Conservation (phyloP, 768 basidiomycete species). For the Tulasnella sp. region DNA sequence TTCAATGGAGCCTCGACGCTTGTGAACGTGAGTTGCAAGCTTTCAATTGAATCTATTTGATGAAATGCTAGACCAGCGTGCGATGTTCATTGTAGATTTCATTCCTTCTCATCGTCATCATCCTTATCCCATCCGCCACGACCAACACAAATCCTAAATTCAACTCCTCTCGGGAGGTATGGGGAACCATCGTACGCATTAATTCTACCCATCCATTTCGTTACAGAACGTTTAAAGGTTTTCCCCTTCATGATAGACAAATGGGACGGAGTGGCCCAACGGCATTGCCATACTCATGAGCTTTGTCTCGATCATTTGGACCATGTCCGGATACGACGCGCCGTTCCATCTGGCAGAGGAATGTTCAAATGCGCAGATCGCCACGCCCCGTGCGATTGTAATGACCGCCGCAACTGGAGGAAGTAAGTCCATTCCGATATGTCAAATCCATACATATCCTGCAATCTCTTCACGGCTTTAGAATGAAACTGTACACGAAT, state of each 20-base stretch:
- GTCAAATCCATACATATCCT: not conserved
- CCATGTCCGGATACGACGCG: conserved; percentile 18
- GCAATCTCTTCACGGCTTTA: no score
- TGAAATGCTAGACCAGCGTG: no score
- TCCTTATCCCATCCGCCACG: conserved; percentile 5
- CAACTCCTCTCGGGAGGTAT: not conserved
- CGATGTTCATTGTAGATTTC: conserved; percentile 1
- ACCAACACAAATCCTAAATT: not conserved
- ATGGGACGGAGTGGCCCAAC: conserved; percentile 4
- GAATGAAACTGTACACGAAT: no score
- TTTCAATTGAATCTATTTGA: no score
- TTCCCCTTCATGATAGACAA: not conserved
- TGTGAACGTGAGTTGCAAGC: not conserved
- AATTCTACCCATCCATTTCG: no score
- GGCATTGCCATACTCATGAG: conserved; percentile 15
- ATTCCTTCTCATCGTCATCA: conserved; percentile 10
- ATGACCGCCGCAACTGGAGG: conserved; percentile 15
- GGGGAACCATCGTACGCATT: not conserved
- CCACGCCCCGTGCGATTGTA: conserved; percentile 16
- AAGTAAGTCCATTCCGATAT: not conserved
- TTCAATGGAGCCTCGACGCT: conserved; percentile 13
- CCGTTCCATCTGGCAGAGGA: conserved; percentile 18
- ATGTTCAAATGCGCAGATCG: conserved; percentile 16
- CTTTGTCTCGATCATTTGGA: conserved; percentile 16
- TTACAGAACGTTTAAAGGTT: no score